These are phyloP conservation scores for Rhododendron vialii DNA, from an alignment of 148 eudicot genomes.

Conservation along the genomic window DNA sequence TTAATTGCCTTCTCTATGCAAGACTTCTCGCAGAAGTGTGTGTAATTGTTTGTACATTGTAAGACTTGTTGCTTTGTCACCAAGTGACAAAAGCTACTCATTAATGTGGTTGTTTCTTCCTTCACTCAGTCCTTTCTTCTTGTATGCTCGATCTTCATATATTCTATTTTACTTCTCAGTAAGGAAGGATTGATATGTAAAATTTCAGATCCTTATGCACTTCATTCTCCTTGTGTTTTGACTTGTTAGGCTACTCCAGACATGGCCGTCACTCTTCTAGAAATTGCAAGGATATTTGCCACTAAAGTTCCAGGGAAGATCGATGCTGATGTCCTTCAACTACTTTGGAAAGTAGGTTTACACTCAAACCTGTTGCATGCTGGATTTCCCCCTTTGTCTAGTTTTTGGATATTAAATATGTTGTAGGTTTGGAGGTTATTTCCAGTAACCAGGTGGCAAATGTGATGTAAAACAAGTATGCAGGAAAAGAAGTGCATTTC, in stretches of 20 bases:
- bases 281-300: conserved; percentile 94
- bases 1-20: neutral
- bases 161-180: neutral
- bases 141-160: neutral
- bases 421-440: neutral
- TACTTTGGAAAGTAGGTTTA: conserved; percentile 88
- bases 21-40: neutral
- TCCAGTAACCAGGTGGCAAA: neutral
- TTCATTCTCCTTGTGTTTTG: conserved; percentile 9
- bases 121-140: neutral
- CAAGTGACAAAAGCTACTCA: neutral
- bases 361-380: neutral
- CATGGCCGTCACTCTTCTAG: conserved; percentile 97
- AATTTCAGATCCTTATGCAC: neutral
- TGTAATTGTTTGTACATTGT: neutral
- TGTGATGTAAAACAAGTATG: neutral
- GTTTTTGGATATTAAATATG: neutral
- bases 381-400: neutral
- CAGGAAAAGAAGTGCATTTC: neutral
- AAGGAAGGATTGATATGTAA: neutral
- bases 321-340: conserved; percentile 96
- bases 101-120: neutral
- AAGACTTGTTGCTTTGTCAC: neutral
- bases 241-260: conserved; percentile 84
- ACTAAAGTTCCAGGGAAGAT: conserved; percentile 99